Base-by-base conservation (phyloP, 2,329 filamentous ascomycete species). In the Verticillium isaacii region DNA sequence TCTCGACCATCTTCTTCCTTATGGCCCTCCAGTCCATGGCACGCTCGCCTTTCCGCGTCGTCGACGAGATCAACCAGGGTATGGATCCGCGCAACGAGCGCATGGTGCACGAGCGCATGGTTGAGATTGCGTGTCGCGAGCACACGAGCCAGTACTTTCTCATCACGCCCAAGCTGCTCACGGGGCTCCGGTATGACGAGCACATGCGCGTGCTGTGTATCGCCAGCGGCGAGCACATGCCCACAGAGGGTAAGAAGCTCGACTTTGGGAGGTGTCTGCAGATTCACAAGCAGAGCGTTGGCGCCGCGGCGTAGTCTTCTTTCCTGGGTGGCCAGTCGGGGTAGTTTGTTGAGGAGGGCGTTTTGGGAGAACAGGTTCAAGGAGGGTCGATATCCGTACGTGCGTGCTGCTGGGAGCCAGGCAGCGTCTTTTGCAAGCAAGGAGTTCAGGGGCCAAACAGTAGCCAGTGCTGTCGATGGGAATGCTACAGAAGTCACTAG, bases 81-180 rank as follows among this genome's bases (percentile, higher is more conserved):
- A 99, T 99, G 95, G 95, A 99, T 74, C 95, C 94, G 54, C 89
- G 95, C 70, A 99, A 99, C 76, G 95, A 99, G 77, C 91, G 95
- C 68, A 96, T 97, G 86, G 93, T 99, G 17, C 95, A 99, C 77
- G 92, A 94, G 73, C 91, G 95, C 66, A 96, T 99, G 90, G 95
- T 99, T 9, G 93, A 97, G 71, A 97, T 99, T 72, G 95, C 95
- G 54, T 98, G 95, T 75, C 85, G 87, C 67, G 89, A 93, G 74
- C 87, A 90, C 73, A 87, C 86, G n/a, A 85, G 82, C 67, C 88
- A 90, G 78, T 99, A 99, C 78, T 99, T 99, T 80, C 86, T 99
- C 66, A 96, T 99, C 78, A 99, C 95, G 54, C 95, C 95, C 5
- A 99, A 99, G 78, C 82, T 99, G 64, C 86, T 99, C 63, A 90